These are phyloP conservation scores for Colletotrichum falcatum DNA, from an alignment of 2,329 filamentous ascomycete species.

Conservation along the genomic window DNA sequence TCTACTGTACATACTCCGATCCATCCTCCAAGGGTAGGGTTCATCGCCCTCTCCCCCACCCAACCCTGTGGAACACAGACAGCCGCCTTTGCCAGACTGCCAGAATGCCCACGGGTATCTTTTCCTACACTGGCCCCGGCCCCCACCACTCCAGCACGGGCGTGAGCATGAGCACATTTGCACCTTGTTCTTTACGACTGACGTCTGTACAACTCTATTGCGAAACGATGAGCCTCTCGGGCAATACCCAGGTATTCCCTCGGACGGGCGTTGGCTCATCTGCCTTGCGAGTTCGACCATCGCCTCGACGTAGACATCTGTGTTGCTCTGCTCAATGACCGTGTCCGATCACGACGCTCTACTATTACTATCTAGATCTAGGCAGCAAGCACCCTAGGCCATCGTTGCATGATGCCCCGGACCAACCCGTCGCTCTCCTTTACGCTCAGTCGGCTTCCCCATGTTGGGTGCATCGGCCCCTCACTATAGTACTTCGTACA, in stretches of 20 bases:
- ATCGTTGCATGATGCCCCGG: background rate
- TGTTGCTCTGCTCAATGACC: background rate
- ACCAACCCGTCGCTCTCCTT: constrained; percentile 1
- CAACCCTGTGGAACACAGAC: constrained; percentile 27
- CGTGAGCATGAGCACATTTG: background rate
- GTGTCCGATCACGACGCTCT: background rate
- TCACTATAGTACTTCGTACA: no score
- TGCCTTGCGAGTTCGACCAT: background rate
- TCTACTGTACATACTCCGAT: constrained; percentile 30
- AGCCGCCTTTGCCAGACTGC: constrained; percentile 38
- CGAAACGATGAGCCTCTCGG: background rate
- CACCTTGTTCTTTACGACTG: background rate
- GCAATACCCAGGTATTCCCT: background rate
- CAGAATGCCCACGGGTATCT: no score
- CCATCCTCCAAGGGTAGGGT: constrained; percentile 38
- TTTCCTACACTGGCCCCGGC: background rate
- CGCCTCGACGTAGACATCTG: background rate
- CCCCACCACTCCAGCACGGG: background rate
- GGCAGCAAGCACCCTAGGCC: background rate
- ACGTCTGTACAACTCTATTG: background rate
- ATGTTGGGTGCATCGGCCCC: background rate
- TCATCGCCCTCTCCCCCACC: constrained; percentile 21
- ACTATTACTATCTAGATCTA: background rate
- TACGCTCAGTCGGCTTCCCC: constrained; percentile 15
- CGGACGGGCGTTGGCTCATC: background rate